A percentile compares a stretch with the other conserved stretches of the same genome.
Evolutionary conservation across 495 filamentous ascomycete genomes (phyloP).

Genomic region (Chaetomium fimeti): DNA sequence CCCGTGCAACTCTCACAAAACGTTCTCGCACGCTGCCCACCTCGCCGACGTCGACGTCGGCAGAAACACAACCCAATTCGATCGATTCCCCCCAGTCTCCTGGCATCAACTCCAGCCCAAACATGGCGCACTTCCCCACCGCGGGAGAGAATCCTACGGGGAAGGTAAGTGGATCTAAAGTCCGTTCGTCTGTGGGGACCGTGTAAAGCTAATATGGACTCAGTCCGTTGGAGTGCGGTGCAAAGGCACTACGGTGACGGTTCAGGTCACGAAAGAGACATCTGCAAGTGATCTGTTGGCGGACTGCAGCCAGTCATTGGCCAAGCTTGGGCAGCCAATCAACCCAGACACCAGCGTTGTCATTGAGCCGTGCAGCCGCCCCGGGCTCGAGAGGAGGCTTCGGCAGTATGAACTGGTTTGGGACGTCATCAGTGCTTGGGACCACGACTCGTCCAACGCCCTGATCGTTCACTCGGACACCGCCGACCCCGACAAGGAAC

Average conservation of each 20-base stretch:
- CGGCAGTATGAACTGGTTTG: constrained; percentile 84
- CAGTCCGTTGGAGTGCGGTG: constrained; percentile 56
- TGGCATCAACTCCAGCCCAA: constrained; percentile 7
- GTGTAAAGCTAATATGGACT: constrained; percentile 42
- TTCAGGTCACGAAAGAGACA: constrained; percentile 71
- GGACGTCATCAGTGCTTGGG: constrained; percentile 92
- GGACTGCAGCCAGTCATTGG: constrained; percentile 55
- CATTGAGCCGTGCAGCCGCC: constrained; percentile 67
- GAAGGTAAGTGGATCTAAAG: constrained; percentile 49
- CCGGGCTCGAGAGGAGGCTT: constrained; percentile 81
- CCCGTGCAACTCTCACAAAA: constrained; percentile 19
- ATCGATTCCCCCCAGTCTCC: constrained; percentile 21
- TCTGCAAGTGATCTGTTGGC: constrained; percentile 69
- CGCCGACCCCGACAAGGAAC: constrained; percentile 40
- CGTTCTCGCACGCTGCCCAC: constrained; percentile 23
- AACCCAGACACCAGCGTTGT: constrained; percentile 61
- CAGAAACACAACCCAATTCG: neutral
- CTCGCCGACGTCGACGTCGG: constrained; percentile 24
- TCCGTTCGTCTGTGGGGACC: constrained; percentile 31
- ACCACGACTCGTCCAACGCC: constrained; percentile 68
- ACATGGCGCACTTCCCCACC: constrained; percentile 15
- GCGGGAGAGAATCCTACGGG: constrained; percentile 82
- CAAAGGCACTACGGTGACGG: constrained; percentile 56
- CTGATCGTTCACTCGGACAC: constrained; percentile 55
- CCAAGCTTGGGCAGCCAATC: constrained; percentile 49